Evolutionary conservation across 1,139 yeast species (phyloP), one percentile per base, ranked within the genome.

Genomic region (Entelexis paramagnoliae): DNA sequence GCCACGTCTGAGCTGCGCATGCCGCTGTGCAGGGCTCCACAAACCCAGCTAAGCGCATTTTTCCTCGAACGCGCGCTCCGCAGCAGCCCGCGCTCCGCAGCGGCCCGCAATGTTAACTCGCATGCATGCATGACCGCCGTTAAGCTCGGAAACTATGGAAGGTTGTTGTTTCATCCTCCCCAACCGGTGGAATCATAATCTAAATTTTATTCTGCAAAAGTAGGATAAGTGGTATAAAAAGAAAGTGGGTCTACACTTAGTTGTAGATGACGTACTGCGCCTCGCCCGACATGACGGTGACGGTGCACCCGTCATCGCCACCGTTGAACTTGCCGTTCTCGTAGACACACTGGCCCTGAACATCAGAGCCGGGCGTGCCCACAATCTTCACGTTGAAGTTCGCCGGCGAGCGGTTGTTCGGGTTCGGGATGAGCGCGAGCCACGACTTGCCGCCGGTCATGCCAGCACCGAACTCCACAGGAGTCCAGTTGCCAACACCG

Each of bases 401-500:
- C 65, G 91, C 84, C 56, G 88, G 70, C 45, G 75, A 69, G 48
- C 68, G 63, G 77, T 86, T 87, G 80, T 87, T 87, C 66, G 96
- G 96, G 75, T 89, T 89, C 69, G 97, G 96, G 71, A 88, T 86
- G 71, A 91, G 75, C 17, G 96, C 86, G 65, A 91, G 74, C 78
- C 87, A 91, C 55, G 95, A 76, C 60, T 78, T 73, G 62, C 95
- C 95, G 61, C 72, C 71, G 59, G 84, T 75, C 72, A 76, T 75
- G 66, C 97, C 97, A 55, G 97, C 86, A 68, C 98, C 98, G 62
- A 91, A 78, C 71, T 83, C 86, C 62, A 91, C 77, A 63, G 98
- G 98, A 60, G 98, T 95, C 95, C 96, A 91, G 84, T 91, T 91
- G 72, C 97, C 97, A 60, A 83, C 72, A 64, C 84, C 88, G 49